phyloP scores from a whole-genome alignment of 768 basidiomycete genomes.

The Pleurotus pulmonarius region DNA sequence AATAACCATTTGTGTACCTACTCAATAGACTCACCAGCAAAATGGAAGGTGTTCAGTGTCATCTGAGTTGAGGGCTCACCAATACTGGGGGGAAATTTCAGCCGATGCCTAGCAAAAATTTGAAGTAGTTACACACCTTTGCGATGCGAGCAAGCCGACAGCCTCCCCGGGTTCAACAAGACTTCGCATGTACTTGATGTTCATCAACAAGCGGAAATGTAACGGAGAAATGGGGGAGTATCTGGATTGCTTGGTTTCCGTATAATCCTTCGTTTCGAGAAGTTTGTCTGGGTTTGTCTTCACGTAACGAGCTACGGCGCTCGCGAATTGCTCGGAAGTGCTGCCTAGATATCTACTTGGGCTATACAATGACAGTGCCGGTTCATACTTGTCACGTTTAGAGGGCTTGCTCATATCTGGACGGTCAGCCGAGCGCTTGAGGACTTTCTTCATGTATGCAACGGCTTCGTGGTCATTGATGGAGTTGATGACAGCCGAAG shows the following conservation, averaged over 20 bases:
- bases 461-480: slow-evolving; percentile 67
- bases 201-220: slow-evolving; percentile 80
- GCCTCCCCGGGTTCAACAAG: slow-evolving; percentile 97
- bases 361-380: slow-evolving; percentile 69
- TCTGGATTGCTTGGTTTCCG: slow-evolving; percentile 36
- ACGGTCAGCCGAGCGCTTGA: slow-evolving; percentile 65
- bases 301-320: slow-evolving; percentile 74
- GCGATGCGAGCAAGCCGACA: slow-evolving; percentile 94
- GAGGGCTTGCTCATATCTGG: slow-evolving; percentile 35
- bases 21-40: slow-evolving; percentile 65
- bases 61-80: slow-evolving; percentile 99
- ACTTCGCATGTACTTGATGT: slow-evolving; percentile 89
- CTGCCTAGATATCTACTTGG: slow-evolving; percentile 82
- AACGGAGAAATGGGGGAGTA: slow-evolving; percentile 33
- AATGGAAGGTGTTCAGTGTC: slow-evolving; percentile 99
- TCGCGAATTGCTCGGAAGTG: slow-evolving; percentile 90
- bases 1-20: not conserved
- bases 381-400: slow-evolving; percentile 61
- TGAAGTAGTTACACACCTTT: slow-evolving; percentile 62
- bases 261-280: slow-evolving; percentile 32
- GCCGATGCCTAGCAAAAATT: not conserved
- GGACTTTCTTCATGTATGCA: slow-evolving; percentile 83
- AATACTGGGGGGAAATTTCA: slow-evolving; percentile 51
- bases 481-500: slow-evolving; percentile 49
- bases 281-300: slow-evolving; percentile 63